Percentiles rank a stretch among this genome's conserved stretches.
phyloP scores from a whole-genome alignment of 768 basidiomycete species.

The Mycena albidolilacea region DNA sequence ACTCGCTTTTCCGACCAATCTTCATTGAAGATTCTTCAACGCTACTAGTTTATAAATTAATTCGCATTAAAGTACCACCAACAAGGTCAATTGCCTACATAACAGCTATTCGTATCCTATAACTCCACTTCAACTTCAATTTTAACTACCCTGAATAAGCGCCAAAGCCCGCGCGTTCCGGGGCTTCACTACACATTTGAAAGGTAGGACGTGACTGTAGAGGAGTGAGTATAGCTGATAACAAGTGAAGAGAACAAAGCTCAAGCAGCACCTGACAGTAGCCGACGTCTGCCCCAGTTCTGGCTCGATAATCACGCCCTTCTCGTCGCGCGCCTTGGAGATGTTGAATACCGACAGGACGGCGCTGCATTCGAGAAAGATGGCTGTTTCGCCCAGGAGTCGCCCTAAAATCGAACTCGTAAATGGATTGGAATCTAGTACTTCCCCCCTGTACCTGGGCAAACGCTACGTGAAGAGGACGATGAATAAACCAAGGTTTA shows the following conservation, averaged over 20 bases:
- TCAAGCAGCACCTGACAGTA: slow-evolving; percentile 16
- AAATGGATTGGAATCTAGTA: not conserved
- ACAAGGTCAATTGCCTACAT: no score
- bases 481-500: not conserved
- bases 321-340: slow-evolving; percentile 4
- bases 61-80: no score
- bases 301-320: not conserved
- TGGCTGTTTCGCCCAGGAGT: slow-evolving; percentile 1
- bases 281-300: slow-evolving; percentile 7
- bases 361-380: slow-evolving; percentile 21
- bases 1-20: no score
- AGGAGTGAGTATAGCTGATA: not conserved
- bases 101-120: no score
- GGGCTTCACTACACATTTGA: not conserved
- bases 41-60: no score
- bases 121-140: no score
- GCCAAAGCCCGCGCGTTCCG: slow-evolving; percentile 4
- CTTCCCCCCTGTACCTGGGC: slow-evolving; percentile 14
- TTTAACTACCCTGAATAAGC: slow-evolving; percentile 6
- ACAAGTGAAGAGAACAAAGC: not conserved
- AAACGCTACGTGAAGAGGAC: not conserved
- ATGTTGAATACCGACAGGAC: slow-evolving; percentile 28
- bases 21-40: no score
- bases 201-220: not conserved
- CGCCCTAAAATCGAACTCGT: slow-evolving; percentile 1